These are phyloP conservation scores for Marasmius oreades DNA, from an alignment of 1,284 basidiomycete species.

Conservation along the genomic window DNA sequence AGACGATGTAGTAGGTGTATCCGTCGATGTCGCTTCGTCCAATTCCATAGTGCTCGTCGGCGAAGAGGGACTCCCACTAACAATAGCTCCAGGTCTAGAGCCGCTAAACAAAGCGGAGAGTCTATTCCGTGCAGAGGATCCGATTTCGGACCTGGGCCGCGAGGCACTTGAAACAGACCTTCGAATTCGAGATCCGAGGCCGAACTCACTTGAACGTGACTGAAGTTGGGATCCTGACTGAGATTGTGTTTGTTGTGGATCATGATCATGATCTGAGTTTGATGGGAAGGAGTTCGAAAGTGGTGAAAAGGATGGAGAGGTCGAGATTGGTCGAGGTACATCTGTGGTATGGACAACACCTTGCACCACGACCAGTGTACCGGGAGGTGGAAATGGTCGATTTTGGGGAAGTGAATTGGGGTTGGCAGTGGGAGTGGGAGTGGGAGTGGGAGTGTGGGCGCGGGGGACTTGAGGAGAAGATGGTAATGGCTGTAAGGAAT, in stretches of 20 bases:
- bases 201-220: background rate
- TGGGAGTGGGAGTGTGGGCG: slow-evolving; percentile 12
- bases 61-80: slow-evolving; percentile 19
- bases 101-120: slow-evolving; percentile 39
- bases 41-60: background rate
- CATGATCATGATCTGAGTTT: background rate
- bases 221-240: too few relatives aligned
- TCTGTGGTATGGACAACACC: slow-evolving; percentile 78
- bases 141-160: slow-evolving; percentile 20
- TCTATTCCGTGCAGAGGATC: slow-evolving; percentile 23
- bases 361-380: slow-evolving; percentile 75
- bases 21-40: background rate
- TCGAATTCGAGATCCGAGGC: slow-evolving; percentile 3
- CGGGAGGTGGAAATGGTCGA: slow-evolving; percentile 63
- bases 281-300: slow-evolving; percentile 8
- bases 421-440: slow-evolving; percentile 15
- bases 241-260: background rate
- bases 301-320: slow-evolving; percentile 15
- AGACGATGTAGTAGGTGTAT: background rate
- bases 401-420: background rate
- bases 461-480: too few relatives aligned
- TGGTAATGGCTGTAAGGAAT: slow-evolving; percentile 1
- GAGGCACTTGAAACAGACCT: slow-evolving; percentile 29
- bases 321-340: slow-evolving; percentile 33
- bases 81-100: slow-evolving; percentile 34